Evolutionary conservation across 2,329 filamentous ascomycete species (phyloP).

Genomic region (Microcera coccophila): DNA sequence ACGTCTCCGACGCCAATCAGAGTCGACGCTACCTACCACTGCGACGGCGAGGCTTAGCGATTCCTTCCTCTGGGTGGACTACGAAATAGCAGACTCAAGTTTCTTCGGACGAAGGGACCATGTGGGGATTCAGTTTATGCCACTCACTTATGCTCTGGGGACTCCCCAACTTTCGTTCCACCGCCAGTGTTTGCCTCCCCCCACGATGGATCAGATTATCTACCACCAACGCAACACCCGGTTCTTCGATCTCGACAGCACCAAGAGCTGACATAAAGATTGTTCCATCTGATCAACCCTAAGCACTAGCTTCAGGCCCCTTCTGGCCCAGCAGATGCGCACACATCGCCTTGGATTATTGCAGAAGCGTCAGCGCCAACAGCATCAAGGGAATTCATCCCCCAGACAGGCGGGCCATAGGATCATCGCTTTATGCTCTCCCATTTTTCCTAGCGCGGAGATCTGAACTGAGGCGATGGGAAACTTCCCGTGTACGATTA

Average conservation of each 20-base stretch:
- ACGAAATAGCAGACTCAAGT: too few species aligned
- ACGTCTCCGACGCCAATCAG: constrained; percentile 10
- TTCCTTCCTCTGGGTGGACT: neutral
- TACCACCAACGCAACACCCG: neutral
- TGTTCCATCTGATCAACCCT: constrained; percentile 19
- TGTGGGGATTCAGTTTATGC: constrained; percentile 27
- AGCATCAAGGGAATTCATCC: neutral
- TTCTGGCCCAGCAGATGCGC: constrained; percentile 5
- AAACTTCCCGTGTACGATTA: neutral
- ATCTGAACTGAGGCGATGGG: constrained; percentile 10
- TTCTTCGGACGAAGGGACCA: constrained; percentile 24
- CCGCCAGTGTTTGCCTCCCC: constrained; percentile 13
- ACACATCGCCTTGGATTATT: constrained; percentile 16
- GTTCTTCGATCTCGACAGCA: neutral
- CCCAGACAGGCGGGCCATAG: constrained; percentile 20
- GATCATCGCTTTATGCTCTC: constrained; percentile 14
- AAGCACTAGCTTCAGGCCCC: constrained; percentile 10
- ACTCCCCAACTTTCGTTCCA: constrained; percentile 18
- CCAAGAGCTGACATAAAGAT: too few species aligned
- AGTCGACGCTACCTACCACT: constrained; percentile 12
- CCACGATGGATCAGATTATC: constrained; percentile 12
- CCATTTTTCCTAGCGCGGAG: constrained; percentile 26
- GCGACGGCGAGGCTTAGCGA: constrained; percentile 15
- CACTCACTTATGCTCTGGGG: constrained; percentile 9
- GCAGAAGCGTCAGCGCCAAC: constrained; percentile 12